These are phyloP conservation scores for Fusarium incarnatum DNA, from an alignment of 2,329 filamentous ascomycete species.

Conservation along the genomic window DNA sequence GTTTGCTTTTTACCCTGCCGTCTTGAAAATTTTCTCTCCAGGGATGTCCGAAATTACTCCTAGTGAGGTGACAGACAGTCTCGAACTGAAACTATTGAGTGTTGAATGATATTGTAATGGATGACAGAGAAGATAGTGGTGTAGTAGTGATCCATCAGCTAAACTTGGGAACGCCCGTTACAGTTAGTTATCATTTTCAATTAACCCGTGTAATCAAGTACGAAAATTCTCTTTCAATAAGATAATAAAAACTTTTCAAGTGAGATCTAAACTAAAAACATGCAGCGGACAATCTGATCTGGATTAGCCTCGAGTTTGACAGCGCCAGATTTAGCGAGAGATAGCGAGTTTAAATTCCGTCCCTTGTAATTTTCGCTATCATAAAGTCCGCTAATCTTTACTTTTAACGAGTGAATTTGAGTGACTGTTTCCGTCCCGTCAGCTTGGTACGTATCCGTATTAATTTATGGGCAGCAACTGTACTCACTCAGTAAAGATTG, in stretches of 20 bases:
- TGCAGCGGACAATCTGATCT: conserved; percentile 12
- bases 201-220: conserved; percentile 5
- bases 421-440: background rate
- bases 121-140: background rate
- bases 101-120: background rate
- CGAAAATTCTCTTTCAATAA: conserved; percentile 24
- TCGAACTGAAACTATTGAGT: conserved; percentile 3
- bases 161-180: background rate
- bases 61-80: conserved; percentile 12
- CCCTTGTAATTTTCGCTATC: background rate
- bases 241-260: background rate
- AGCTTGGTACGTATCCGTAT: conserved; percentile 1
- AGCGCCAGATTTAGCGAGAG: conserved; percentile 11
- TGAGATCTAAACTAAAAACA: background rate
- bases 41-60: conserved; percentile 23
- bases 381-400: background rate
- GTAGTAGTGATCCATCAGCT: background rate
- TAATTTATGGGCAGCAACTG: background rate
- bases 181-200: conserved; percentile 11
- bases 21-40: background rate
- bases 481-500: background rate
- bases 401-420: background rate
- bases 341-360: conserved; percentile 9
- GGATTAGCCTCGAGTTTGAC: background rate
- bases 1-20: conserved; percentile 3